Conservation (phyloP, 345 rosid genomes). For the Sonneratia caseolaris region DNA sequence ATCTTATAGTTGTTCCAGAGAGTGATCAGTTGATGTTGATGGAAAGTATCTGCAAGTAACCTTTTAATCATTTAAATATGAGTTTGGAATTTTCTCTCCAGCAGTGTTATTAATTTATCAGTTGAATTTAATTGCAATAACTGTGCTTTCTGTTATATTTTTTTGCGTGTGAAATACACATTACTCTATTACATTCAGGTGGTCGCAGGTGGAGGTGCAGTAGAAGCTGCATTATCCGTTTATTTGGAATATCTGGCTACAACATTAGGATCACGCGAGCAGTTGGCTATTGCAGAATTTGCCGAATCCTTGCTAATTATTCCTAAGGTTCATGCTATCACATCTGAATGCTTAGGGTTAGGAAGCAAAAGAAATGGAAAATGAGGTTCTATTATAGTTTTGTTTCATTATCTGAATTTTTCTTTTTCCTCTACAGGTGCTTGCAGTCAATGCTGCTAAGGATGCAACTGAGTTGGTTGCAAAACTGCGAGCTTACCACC, state of each 20-base stretch:
- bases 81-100: not conserved
- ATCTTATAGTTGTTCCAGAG: not conserved
- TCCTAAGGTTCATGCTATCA: constrained; percentile 49
- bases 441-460: constrained; percentile 94
- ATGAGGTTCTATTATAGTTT: not conserved
- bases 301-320: constrained; percentile 80
- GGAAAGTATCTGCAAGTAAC: not conserved
- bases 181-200: constrained; percentile 38
- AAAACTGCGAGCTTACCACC: constrained; percentile 88
- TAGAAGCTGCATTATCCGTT: constrained; percentile 84
- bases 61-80: not conserved
- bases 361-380: not conserved
- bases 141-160: not conserved
- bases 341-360: not conserved
- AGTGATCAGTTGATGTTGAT: not conserved
- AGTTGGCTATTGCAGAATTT: constrained; percentile 91
- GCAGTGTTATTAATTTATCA: not conserved
- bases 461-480: constrained; percentile 96
- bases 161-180: not conserved
- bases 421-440: constrained; percentile 39
- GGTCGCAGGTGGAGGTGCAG: constrained; percentile 99
- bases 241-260: constrained; percentile 90
- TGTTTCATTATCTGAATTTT: not conserved
- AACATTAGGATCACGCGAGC: constrained; percentile 88
- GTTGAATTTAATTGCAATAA: not conserved